Base-by-base conservation (phyloP, 768 basidiomycete genomes). In the Scleroderma bovista region DNA sequence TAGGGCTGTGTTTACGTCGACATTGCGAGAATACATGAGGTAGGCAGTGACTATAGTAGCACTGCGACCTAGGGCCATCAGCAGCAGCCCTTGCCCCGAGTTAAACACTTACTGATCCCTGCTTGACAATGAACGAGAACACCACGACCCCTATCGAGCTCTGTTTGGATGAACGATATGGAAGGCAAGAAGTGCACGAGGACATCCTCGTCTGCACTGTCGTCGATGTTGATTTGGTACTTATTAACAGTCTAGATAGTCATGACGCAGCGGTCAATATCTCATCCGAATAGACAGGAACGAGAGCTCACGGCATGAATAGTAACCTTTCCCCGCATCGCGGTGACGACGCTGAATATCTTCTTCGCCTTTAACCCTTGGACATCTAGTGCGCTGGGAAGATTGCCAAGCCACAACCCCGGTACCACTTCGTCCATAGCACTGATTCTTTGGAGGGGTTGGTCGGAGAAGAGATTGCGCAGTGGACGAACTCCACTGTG, bases 111-210 rank as follows among this genome's bases (percentile, higher is more conserved):
- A 90, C 89, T 91, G 67, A 91, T 75, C 22, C 93, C 93, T 20
- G 89, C 91, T 51, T 89, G 85, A 62, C 93, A 95, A 66, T 96
- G 93, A 0, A 96, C 88, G 17, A 95, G 71, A 2, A 97, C 85
- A 1, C 86, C 85, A 26, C 83, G 71, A 0, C 78, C 82, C 59
- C 86, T 87, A 63, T 83, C 77, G 3, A 93, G 67, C 57, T 93
- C 87, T 12, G 78, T 75, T 54, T 88, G 76, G 40, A 96, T 93
- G 70, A 93, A 93, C 5, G 84, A 79, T 48, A 93, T 89, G 3
- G 85, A 80, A 1, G 86, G 80, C 11, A 90, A 70, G 52, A 96
- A 74, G 59, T 93, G 88, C 3, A 78, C 74, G 19, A 95, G 75
- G 22, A 93, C 76, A 61, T 96, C 92, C 32, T 80, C 81, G 44